Conservation (phyloP, 1,284 basidiomycete species). For the Apiotrichum laibachii region DNA sequence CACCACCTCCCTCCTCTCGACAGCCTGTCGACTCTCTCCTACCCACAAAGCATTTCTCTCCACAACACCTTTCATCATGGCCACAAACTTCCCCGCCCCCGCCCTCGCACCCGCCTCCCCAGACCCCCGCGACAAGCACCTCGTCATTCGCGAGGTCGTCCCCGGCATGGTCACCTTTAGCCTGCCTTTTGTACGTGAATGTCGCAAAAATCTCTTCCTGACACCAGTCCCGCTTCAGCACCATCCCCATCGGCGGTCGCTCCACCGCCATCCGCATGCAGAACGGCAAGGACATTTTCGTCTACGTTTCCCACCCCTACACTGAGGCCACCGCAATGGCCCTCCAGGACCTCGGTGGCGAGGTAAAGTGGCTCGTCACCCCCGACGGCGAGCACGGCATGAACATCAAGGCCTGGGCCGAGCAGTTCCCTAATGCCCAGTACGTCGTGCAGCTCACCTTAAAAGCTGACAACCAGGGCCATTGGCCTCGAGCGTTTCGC, state of each 20-base stretch:
- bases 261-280: slow-evolving; percentile 76
- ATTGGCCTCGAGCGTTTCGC: slow-evolving; percentile 52
- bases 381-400: slow-evolving; percentile 55
- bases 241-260: slow-evolving; percentile 72
- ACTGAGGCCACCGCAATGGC: slow-evolving; percentile 68
- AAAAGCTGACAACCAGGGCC: slow-evolving; percentile 27
- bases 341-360: slow-evolving; percentile 66
- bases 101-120: slow-evolving; percentile 22
- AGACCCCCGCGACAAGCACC: slow-evolving; percentile 32
- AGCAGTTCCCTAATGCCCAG: slow-evolving; percentile 72
- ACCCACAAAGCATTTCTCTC: background rate
- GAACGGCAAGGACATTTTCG: slow-evolving; percentile 67
- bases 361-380: slow-evolving; percentile 63
- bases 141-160: slow-evolving; percentile 48
- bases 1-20: no score
- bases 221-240: slow-evolving; percentile 57
- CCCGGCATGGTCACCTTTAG: slow-evolving; percentile 50
- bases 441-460: slow-evolving; percentile 22
- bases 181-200: slow-evolving; percentile 45
- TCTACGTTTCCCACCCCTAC: slow-evolving; percentile 80
- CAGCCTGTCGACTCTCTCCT: no score
- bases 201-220: background rate
- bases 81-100: slow-evolving; percentile 10
- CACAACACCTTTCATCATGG: background rate
- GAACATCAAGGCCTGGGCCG: slow-evolving; percentile 51